Percentiles rank a stretch among this genome's conserved stretches.
phyloP scores from a whole-genome alignment of 345 rosid genomes.

The Litchi chinensis region DNA sequence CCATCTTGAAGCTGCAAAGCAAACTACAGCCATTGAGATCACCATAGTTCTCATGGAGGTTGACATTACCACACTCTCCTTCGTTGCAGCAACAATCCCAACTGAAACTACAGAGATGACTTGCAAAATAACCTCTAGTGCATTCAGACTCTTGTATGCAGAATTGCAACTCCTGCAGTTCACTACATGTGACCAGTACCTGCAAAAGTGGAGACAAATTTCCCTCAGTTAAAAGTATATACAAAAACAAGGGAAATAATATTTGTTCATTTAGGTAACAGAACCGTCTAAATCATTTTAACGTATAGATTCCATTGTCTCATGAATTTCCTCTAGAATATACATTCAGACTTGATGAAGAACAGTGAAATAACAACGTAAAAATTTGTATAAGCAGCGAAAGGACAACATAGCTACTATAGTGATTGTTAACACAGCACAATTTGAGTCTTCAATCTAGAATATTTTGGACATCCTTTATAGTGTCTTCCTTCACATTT shows the following conservation, averaged over 20 bases:
- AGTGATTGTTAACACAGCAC: background rate
- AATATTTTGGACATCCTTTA: background rate
- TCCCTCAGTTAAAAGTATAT: too few relatives aligned
- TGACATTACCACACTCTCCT: slow-evolving; percentile 41
- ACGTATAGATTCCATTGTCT: background rate
- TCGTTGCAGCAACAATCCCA: slow-evolving; percentile 63
- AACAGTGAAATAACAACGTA: too few relatives aligned
- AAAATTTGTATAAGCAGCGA: too few relatives aligned
- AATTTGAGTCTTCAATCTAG: background rate
- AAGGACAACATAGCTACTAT: too few relatives aligned
- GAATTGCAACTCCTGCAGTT: slow-evolving; percentile 73
- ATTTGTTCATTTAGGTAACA: too few relatives aligned
- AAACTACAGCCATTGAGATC: slow-evolving; percentile 45
- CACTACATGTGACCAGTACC: slow-evolving; percentile 87
- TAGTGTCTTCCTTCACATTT: too few relatives aligned
- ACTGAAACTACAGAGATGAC: slow-evolving; percentile 50
- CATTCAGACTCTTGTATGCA: slow-evolving; percentile 62
- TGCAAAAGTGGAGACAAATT: slow-evolving; percentile 31
- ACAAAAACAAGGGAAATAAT: too few relatives aligned
- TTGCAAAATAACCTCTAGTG: slow-evolving; percentile 59
- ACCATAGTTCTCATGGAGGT: slow-evolving; percentile 40
- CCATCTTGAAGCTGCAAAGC: slow-evolving; percentile 76
- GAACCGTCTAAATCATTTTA: too few relatives aligned
- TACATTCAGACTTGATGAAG: too few relatives aligned
- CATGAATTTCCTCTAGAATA: background rate